Percentiles rank a stretch among this genome's conserved stretches.
Conservation (phyloP, 2,329 filamentous ascomycete genomes). For the Claviceps pazoutovae region DNA sequence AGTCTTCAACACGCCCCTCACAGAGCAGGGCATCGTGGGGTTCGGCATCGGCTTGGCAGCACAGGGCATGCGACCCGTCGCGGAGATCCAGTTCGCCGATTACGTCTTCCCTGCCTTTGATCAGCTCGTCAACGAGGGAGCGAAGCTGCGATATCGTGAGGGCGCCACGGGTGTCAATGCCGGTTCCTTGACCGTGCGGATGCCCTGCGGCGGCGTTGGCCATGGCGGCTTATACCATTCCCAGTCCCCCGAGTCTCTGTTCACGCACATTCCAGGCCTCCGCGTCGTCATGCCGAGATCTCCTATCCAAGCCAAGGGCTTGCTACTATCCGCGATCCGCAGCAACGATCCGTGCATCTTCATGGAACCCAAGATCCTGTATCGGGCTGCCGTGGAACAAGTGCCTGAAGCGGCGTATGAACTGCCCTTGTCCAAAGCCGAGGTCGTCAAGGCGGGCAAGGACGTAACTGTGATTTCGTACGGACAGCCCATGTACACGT, state of each 20-base stretch:
- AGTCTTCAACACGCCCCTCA: conserved; percentile 92
- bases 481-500: conserved; percentile 78
- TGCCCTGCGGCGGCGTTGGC: conserved; percentile 82
- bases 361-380: conserved; percentile 88
- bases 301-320: conserved; percentile 75
- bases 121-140: conserved; percentile 85
- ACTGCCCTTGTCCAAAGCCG: conserved; percentile 75
- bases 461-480: conserved; percentile 80
- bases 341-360: conserved; percentile 81
- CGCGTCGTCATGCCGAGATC: conserved; percentile 77
- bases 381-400: conserved; percentile 82
- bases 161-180: conserved; percentile 42
- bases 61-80: conserved; percentile 82
- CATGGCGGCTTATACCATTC: conserved; percentile 82
- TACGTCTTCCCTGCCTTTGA: conserved; percentile 91
- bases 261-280: conserved; percentile 76
- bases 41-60: conserved; percentile 85
- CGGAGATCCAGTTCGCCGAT: conserved; percentile 92
- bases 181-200: conserved; percentile 73
- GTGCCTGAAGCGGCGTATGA: conserved; percentile 70
- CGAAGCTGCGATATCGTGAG: conserved; percentile 73
- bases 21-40: conserved; percentile 86
- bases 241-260: conserved; percentile 77
- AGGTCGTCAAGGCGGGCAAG: conserved; percentile 65
- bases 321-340: conserved; percentile 63